phyloP scores from a whole-genome alignment of 2,329 filamentous ascomycete species.

The Claviceps quebecensis region DNA sequence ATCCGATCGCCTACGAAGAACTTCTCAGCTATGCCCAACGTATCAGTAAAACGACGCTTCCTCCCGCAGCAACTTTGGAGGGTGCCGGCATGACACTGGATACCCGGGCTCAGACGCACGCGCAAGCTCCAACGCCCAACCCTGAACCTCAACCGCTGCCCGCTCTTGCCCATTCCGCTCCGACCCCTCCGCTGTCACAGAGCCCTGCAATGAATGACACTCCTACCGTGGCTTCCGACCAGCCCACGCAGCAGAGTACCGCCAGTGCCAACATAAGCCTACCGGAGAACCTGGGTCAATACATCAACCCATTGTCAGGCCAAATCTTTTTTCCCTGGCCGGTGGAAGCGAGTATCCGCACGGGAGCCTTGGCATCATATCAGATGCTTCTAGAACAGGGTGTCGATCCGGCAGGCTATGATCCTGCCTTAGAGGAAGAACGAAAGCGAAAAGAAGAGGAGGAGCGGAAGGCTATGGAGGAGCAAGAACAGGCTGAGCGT shows the following conservation, averaged over 20 bases:
- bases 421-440: conserved; percentile 41
- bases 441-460: conserved; percentile 37
- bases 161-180: conserved; percentile 19
- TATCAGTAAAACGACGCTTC: conserved; percentile 68
- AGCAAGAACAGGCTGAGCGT: conserved; percentile 30
- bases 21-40: conserved; percentile 65
- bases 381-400: conserved; percentile 49
- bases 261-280: conserved; percentile 26
- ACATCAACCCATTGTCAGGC: conserved; percentile 41
- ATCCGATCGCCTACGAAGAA: conserved; percentile 53
- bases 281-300: conserved; percentile 33
- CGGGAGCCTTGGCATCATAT: conserved; percentile 51
- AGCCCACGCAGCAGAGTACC: conserved; percentile 19
- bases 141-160: conserved; percentile 17
- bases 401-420: conserved; percentile 45
- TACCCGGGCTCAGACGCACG: conserved; percentile 11
- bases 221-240: conserved; percentile 15
- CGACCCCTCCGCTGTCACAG: conserved; percentile 20
- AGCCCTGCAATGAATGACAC: conserved; percentile 22
- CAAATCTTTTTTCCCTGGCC: conserved; percentile 68
- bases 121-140: conserved; percentile 8
- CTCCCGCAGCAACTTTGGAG: conserved; percentile 41
- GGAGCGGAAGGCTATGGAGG: conserved; percentile 31
- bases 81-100: conserved; percentile 18
- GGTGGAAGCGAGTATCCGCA: conserved; percentile 51